These are phyloP conservation scores for Ascoidea asiatica DNA, from an alignment of 805 yeast genomes.

Conservation along the genomic window DNA sequence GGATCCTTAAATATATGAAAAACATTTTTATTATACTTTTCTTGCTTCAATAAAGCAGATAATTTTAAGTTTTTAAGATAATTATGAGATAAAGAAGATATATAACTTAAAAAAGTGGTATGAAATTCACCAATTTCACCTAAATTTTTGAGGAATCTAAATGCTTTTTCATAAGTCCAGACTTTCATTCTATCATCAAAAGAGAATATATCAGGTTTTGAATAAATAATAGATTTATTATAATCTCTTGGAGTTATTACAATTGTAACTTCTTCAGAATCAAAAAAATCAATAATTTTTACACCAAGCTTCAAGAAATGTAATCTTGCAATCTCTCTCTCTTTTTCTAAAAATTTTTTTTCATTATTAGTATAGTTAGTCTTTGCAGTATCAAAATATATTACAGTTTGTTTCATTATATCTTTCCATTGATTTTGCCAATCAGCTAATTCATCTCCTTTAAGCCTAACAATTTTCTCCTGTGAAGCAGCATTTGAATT, in stretches of 20 bases:
- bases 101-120: background rate
- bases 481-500: constrained; percentile 1
- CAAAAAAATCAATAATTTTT: constrained; percentile 43
- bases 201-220: constrained; percentile 47
- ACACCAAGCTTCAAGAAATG: constrained; percentile 35
- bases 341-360: constrained; percentile 17
- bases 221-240: constrained; percentile 26
- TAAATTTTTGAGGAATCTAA: background rate
- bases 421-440: constrained; percentile 60
- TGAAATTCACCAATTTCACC: background rate
- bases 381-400: constrained; percentile 41
- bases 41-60: background rate
- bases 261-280: constrained; percentile 48
- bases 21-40: background rate
- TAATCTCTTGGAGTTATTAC: constrained; percentile 57
- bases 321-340: constrained; percentile 16
- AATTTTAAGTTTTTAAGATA: background rate
- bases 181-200: constrained; percentile 52
- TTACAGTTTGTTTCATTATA: constrained; percentile 43
- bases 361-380: constrained; percentile 1
- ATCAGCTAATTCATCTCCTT: constrained; percentile 23
- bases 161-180: constrained; percentile 29
- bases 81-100: background rate
- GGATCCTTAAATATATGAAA: constrained; percentile 66
- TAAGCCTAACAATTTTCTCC: background rate